These are phyloP conservation scores for Calonectria montana DNA, from an alignment of 2,329 filamentous ascomycete species.

Conservation along the genomic window DNA sequence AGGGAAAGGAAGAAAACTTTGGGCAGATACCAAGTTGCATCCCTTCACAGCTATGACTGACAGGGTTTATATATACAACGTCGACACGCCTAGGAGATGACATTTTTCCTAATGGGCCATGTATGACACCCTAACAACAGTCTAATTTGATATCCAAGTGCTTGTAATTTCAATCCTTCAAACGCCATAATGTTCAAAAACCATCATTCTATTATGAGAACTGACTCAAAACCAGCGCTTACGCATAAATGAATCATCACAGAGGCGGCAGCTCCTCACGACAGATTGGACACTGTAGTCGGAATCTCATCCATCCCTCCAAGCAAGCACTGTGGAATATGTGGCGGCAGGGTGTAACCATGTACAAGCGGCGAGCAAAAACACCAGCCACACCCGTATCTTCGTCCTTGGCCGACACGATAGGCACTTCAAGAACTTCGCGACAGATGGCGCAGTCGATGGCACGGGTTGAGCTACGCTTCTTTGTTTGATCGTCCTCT, in stretches of 20 bases:
- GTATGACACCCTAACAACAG: neutral
- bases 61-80: neutral
- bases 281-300: conserved; percentile 95
- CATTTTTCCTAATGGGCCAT: neutral
- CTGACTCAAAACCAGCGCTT: neutral
- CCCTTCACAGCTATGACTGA: neutral
- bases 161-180: neutral
- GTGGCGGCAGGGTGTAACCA: conserved; percentile 97
- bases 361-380: conserved; percentile 85
- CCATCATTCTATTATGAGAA: neutral
- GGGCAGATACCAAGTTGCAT: too few species aligned
- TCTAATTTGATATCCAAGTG: neutral
- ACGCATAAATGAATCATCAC: conserved; percentile 54
- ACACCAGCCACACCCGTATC: conserved; percentile 72
- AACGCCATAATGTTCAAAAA: conserved; percentile 1
- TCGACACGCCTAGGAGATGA: neutral
- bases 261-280: conserved; percentile 88
- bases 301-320: conserved; percentile 95
- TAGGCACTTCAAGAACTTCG: conserved; percentile 89
- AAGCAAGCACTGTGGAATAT: conserved; percentile 94
- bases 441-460: conserved; percentile 98
- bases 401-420: conserved; percentile 71
- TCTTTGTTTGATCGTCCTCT: conserved; percentile 50
- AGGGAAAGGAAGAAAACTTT: too few species aligned
- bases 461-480: conserved; percentile 52